Evolutionary conservation across 148 eudicot genomes (phyloP).

Genomic region (Chenopodium berlandieri): DNA sequence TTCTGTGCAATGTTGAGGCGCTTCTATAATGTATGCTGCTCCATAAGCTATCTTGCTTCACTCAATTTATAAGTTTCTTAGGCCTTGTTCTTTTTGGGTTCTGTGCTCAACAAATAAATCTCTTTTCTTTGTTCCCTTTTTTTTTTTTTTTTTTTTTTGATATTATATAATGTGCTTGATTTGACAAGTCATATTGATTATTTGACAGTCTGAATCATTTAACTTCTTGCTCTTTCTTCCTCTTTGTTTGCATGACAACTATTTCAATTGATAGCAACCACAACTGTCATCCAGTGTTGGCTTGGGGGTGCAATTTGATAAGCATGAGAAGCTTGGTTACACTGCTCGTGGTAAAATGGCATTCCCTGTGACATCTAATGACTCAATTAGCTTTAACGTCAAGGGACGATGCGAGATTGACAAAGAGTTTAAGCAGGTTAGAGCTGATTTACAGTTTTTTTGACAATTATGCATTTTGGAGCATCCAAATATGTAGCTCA

Average conservation of each 20-base stretch:
- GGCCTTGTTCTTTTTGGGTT: background rate
- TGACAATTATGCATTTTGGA: background rate
- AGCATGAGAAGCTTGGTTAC: constrained; percentile 55
- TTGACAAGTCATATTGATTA: background rate
- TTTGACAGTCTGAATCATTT: background rate
- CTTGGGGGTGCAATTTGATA: constrained; percentile 59
- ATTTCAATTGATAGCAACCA: constrained; percentile 12
- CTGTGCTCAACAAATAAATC: background rate
- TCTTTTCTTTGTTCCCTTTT: background rate
- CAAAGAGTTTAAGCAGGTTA: constrained; percentile 69
- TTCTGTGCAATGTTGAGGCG: constrained; percentile 56
- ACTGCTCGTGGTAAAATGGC: constrained; percentile 63
- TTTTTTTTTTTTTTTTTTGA: no score
- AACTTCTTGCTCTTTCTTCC: background rate
- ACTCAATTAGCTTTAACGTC: constrained; percentile 48
- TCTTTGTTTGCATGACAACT: constrained; percentile 6
- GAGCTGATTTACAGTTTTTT: constrained; percentile 8
- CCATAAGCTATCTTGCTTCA: background rate
- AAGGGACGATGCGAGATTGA: constrained; percentile 70
- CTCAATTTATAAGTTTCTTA: background rate
- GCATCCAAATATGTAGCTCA: background rate
- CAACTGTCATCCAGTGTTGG: constrained; percentile 68
- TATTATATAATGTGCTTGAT: background rate
- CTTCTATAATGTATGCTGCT: constrained; percentile 57
- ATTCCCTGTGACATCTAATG: constrained; percentile 65